These are phyloP conservation scores for Nyssa sinensis DNA, from an alignment of 148 eudicot species.

Conservation along the genomic window DNA sequence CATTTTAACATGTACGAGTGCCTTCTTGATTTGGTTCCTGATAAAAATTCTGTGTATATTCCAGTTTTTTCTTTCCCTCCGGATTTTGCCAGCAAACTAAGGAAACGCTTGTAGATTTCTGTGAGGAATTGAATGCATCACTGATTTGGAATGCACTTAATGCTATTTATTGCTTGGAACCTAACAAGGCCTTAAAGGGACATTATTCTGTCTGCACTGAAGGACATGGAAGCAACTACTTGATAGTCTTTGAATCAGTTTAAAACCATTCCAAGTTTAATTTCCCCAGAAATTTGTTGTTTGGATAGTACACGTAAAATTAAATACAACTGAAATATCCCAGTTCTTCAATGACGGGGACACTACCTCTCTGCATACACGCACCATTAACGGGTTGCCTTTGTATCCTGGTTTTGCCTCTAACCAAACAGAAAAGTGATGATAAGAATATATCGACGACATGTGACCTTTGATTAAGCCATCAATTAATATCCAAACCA, in stretches of 20 bases:
- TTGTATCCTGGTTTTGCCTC: neutral
- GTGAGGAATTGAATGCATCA: too few relatives aligned
- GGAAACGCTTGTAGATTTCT: neutral
- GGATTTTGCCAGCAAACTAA: neutral
- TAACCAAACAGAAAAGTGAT: slow-evolving; percentile 4
- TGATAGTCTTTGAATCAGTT: too few relatives aligned
- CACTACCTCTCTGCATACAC: neutral
- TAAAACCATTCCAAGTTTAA: too few relatives aligned
- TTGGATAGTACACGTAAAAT: too few relatives aligned
- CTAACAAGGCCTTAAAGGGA: too few relatives aligned
- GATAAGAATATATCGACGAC: neutral
- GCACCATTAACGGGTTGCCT: neutral
- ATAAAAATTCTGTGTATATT: neutral
- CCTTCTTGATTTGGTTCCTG: neutral
- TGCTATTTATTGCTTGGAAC: neutral
- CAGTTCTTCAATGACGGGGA: neutral
- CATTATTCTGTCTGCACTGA: too few relatives aligned
- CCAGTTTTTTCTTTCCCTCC: neutral
- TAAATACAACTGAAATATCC: too few relatives aligned
- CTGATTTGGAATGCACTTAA: neutral
- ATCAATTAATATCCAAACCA: neutral
- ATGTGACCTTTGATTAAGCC: neutral
- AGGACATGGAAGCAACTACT: too few relatives aligned
- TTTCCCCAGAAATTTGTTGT: too few relatives aligned
- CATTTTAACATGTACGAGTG: neutral